Percentiles rank a stretch among this genome's conserved stretches.
phyloP scores from a whole-genome alignment of 2,329 filamentous ascomycete species.

The Claviceps maximensis region DNA sequence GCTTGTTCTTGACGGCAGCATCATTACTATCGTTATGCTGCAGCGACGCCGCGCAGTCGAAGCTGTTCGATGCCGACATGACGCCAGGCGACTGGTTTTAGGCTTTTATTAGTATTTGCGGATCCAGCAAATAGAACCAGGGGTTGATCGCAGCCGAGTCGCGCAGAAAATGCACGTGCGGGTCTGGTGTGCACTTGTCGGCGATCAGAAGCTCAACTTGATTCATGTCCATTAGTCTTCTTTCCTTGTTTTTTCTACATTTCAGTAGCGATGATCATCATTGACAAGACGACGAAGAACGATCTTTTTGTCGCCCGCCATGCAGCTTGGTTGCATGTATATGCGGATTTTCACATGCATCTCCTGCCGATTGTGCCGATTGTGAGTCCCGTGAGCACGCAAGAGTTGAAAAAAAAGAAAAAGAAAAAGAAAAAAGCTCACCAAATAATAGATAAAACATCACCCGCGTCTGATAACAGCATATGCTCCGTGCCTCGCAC shows the following conservation, averaged over 20 bases:
- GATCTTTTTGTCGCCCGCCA: not conserved
- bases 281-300: not conserved
- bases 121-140: not conserved
- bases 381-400: not conserved
- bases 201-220: not conserved
- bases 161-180: too few species aligned
- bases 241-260: not conserved
- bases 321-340: too few species aligned
- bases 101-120: not conserved
- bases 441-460: too few species aligned
- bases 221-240: too few species aligned
- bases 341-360: not conserved
- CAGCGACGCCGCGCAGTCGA: not conserved
- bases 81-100: not conserved
- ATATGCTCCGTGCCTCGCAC: conserved; percentile 5
- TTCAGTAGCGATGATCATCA: too few species aligned
- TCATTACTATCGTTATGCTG: not conserved
- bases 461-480: not conserved
- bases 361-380: too few species aligned
- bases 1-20: not conserved
- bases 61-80: not conserved
- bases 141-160: not conserved
- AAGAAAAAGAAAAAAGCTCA: too few species aligned
- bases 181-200: too few species aligned
- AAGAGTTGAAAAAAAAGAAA: too few species aligned